Percentiles rank a stretch among this genome's conserved stretches.
Conservation (phyloP, 345 rosid genomes). For the Bruguiera sexangula region DNA sequence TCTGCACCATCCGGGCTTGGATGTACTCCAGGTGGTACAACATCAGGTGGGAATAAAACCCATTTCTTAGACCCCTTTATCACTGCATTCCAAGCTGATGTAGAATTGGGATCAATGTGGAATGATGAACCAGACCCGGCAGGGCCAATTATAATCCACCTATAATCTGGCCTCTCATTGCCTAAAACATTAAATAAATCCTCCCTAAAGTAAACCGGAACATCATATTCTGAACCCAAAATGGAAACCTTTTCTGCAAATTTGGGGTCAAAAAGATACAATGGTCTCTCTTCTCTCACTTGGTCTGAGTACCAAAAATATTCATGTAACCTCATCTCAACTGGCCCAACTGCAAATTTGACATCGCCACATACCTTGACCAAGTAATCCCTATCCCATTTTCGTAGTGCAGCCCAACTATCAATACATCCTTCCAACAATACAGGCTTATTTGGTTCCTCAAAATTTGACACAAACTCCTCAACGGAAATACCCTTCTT, state of each 20-base stretch:
- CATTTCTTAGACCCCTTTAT: slow-evolving; percentile 92
- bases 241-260: slow-evolving; percentile 69
- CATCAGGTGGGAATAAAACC: slow-evolving; percentile 93
- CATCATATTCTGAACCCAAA: slow-evolving; percentile 68
- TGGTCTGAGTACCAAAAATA: slow-evolving; percentile 71
- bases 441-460: slow-evolving; percentile 85
- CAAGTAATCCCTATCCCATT: slow-evolving; percentile 78
- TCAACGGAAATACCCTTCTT: slow-evolving; percentile 69
- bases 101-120: slow-evolving; percentile 98
- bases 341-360: slow-evolving; percentile 76
- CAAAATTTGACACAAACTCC: slow-evolving; percentile 63
- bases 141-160: slow-evolving; percentile 96
- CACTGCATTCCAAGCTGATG: slow-evolving; percentile 97
- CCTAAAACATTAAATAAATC: slow-evolving; percentile 86
- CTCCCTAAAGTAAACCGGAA: slow-evolving; percentile 76
- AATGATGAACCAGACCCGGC: slow-evolving; percentile 95
- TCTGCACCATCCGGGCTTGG: slow-evolving; percentile 97
- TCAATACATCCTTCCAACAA: slow-evolving; percentile 86
- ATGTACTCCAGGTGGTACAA: slow-evolving; percentile 89
- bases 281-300: slow-evolving; percentile 81
- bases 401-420: slow-evolving; percentile 60
- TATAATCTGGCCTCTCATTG: slow-evolving; percentile 74
- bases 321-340: slow-evolving; percentile 74
- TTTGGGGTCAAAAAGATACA: slow-evolving; percentile 92
- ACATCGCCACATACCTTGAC: slow-evolving; percentile 46